Base-by-base conservation (phyloP, 1,139 yeast species). In the Candida gigantensis region DNA sequence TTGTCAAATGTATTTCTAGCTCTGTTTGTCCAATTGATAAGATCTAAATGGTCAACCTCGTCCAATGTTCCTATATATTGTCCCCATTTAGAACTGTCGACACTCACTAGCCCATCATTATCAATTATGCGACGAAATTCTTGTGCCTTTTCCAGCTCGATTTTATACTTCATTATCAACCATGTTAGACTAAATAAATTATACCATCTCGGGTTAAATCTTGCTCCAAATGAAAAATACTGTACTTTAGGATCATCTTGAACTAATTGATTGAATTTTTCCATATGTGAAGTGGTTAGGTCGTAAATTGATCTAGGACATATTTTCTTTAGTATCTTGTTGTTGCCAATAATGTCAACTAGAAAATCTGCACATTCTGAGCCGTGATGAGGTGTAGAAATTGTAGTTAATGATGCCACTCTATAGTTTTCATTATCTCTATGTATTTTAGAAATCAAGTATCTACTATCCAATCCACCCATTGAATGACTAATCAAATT, bases 401-500 rank as follows among this genome's bases (percentile, higher is more conserved):
- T 72, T 0, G 97, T 88, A 0, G 96, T 87, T 18, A 89, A 62
- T 30, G 95, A 84, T 1, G 72, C 77, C 5, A 84, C 79, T 47
- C 77, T 60, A 48, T 77, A 84, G 35, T 72, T 65, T 29, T 62
- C 67, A 34, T 72, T 64, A 24, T 62, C 67, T 15, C 35, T 31
- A 21, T 44, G 46, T 8, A 44, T 27, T 31, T 42, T 44, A 0
- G 87, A 73, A 2, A 87, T 84, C 47, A 89, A 60, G 52, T 82
- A 86, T 34, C 97, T 62, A 26, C 90, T 78, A 55, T 89, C 97
- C 28, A 89, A 62, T 0, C 97, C 97, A 6, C 97, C 97, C 96
- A 89, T 88, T 0, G 96, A 87, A 55, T 89, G 97, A n/a, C 95
- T 94, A 14, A 89, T 70, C 26, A 89, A 58, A 53, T 89, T 89